Evolutionary conservation across 805 yeast species (phyloP).

Genomic region (Ogataea ganodermae): DNA sequence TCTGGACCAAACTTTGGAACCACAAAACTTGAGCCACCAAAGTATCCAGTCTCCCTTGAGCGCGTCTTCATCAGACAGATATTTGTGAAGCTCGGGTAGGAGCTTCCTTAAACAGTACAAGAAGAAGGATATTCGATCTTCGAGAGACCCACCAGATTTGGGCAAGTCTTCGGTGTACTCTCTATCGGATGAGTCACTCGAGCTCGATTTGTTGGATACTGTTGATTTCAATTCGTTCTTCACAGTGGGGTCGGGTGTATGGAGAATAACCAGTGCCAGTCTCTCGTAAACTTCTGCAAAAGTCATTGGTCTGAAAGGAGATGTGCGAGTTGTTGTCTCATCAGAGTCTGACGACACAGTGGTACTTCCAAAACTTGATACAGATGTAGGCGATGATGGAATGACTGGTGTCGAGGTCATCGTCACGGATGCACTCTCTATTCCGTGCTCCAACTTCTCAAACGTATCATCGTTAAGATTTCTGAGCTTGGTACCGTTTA

Average conservation of each 20-base stretch:
- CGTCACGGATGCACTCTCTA: constrained; percentile 22
- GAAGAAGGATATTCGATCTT: constrained; percentile 69
- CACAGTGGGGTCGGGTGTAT: constrained; percentile 57
- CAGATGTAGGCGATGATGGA: constrained; percentile 30
- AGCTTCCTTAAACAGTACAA: constrained; percentile 59
- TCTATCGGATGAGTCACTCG: constrained; percentile 17
- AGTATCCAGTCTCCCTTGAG: constrained; percentile 85
- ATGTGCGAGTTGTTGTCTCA: constrained; percentile 1
- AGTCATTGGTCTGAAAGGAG: constrained; percentile 43
- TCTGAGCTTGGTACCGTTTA: constrained; percentile 39
- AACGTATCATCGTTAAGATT: constrained; percentile 36
- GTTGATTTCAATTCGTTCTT: constrained; percentile 23
- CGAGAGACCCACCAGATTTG: constrained; percentile 56
- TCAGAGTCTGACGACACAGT: constrained; percentile 18
- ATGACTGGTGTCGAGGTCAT: constrained; percentile 27
- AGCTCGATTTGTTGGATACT: constrained; percentile 1
- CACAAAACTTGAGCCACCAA: constrained; percentile 94
- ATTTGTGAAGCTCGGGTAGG: constrained; percentile 75
- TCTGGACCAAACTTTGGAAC: constrained; percentile 80
- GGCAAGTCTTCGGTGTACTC: constrained; percentile 31
- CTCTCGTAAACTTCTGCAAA: constrained; percentile 76
- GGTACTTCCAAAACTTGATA: constrained; percentile 28
- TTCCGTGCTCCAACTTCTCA: constrained; percentile 30
- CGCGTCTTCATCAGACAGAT: constrained; percentile 76
- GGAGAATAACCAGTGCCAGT: constrained; percentile 70